phyloP scores from a whole-genome alignment of 805 yeast species.

The Ogataea trehaloabstinens region DNA sequence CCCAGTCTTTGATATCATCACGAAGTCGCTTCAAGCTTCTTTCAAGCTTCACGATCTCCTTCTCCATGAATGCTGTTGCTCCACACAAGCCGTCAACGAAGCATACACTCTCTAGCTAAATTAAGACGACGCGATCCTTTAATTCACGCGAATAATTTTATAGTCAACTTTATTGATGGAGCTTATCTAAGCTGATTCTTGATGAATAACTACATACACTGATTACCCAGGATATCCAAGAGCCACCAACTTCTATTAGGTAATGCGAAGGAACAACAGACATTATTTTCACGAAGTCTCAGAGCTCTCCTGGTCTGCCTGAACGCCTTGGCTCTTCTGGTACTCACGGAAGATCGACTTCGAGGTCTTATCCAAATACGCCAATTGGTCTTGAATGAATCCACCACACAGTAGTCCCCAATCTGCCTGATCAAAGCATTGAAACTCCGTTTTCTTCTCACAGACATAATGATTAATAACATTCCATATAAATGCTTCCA shows the following conservation, averaged over 20 bases:
- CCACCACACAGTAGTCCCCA: conserved; percentile 24
- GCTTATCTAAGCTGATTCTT: too few relatives aligned
- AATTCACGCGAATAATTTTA: too few relatives aligned
- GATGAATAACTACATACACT: too few relatives aligned
- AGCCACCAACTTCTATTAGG: too few relatives aligned
- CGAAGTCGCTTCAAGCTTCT: conserved; percentile 30
- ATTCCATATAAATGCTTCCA: conserved; percentile 34
- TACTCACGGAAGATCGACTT: conserved; percentile 21
- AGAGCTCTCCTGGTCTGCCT: too few relatives aligned
- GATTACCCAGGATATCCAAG: too few relatives aligned
- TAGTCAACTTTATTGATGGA: too few relatives aligned
- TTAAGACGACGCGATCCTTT: too few relatives aligned
- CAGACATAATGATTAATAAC: conserved; percentile 34
- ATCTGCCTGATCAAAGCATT: conserved; percentile 21
- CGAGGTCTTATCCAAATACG: conserved; percentile 23
- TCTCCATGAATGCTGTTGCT: conserved; percentile 3
- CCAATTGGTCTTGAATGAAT: conserved; percentile 28
- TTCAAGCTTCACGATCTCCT: conserved; percentile 17
- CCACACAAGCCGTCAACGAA: conserved; percentile 1
- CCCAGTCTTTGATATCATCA: conserved; percentile 54
- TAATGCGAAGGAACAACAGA: too few relatives aligned
- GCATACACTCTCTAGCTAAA: not conserved
- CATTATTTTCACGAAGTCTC: too few relatives aligned
- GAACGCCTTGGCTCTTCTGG: conserved; percentile 1
- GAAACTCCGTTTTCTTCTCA: conserved; percentile 25